These are phyloP conservation scores for Apodospora peruviana DNA, from an alignment of 495 filamentous ascomycete genomes.

Conservation along the genomic window DNA sequence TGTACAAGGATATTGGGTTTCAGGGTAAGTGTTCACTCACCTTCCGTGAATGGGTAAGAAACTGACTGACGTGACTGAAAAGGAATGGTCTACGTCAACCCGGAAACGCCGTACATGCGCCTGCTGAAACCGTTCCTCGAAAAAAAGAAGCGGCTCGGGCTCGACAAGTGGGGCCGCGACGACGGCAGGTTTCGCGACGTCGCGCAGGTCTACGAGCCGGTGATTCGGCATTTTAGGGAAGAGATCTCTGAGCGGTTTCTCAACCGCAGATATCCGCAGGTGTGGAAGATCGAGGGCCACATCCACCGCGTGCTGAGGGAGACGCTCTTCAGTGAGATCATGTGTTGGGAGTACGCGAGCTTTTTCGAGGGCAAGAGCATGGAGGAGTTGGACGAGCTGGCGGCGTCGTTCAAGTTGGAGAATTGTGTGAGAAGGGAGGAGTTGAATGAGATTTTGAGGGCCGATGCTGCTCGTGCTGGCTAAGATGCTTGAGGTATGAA, in stretches of 20 bases:
- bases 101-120: conserved; percentile 44
- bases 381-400: conserved; percentile 52
- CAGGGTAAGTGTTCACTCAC: conserved; percentile 30
- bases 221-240: conserved; percentile 17
- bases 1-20: conserved; percentile 61
- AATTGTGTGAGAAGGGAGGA: conserved; percentile 51
- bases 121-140: conserved; percentile 46
- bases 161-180: conserved; percentile 53
- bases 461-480: not conserved
- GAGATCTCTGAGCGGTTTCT: conserved; percentile 17
- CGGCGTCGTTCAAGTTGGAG: conserved; percentile 51
- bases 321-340: conserved; percentile 45
- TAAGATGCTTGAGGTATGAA: too few relatives aligned
- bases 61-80: not conserved
- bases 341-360: conserved; percentile 54
- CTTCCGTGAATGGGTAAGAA: not conserved
- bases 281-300: conserved; percentile 54
- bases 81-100: conserved; percentile 51
- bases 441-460: conserved; percentile 48
- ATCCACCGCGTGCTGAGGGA: conserved; percentile 47
- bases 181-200: conserved; percentile 24
- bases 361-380: conserved; percentile 49
- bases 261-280: conserved; percentile 47
- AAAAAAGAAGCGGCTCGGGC: conserved; percentile 47
- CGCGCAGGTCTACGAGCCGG: conserved; percentile 24